Percentiles rank a stretch among this genome's conserved stretches.
Evolutionary conservation across 2,329 filamentous ascomycete genomes (phyloP).

Genomic region (Pseudocercospora crystallina): DNA sequence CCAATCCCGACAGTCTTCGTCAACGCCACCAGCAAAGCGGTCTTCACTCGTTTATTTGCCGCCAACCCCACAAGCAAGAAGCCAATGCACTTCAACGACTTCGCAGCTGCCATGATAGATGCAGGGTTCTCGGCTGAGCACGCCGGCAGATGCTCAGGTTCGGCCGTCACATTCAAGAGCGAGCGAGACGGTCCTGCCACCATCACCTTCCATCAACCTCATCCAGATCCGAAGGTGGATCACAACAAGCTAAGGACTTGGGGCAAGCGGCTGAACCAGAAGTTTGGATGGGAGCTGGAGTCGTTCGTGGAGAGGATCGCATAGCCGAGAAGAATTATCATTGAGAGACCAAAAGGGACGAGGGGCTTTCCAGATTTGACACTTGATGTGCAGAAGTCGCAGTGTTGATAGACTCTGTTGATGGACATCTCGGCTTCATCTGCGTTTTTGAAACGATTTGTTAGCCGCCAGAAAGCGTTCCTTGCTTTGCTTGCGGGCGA

Average conservation of each 20-base stretch:
- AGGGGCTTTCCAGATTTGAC: constrained; percentile 9
- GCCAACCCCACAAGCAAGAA: background rate
- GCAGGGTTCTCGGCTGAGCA: constrained; percentile 8
- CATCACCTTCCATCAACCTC: constrained; percentile 12
- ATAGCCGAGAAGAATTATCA: constrained; percentile 19
- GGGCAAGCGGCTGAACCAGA: constrained; percentile 9
- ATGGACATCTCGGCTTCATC: too few relatives aligned
- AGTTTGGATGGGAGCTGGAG: constrained; percentile 13
- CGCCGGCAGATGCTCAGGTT: constrained; percentile 6
- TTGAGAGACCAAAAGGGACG: constrained; percentile 4
- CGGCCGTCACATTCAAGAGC: constrained; percentile 11
- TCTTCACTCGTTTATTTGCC: constrained; percentile 9
- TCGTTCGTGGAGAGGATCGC: constrained; percentile 4
- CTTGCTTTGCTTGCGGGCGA: too few relatives aligned
- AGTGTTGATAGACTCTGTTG: too few relatives aligned
- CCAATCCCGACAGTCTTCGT: background rate
- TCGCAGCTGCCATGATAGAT: constrained; percentile 8
- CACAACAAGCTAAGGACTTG: constrained; percentile 12
- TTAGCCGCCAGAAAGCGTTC: too few relatives aligned
- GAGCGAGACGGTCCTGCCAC: background rate
- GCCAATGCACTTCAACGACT: constrained; percentile 9
- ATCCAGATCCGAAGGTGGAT: constrained; percentile 10
- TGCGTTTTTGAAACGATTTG: too few relatives aligned
- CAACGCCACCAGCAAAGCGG: background rate
- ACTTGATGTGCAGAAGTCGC: constrained; percentile 22